Percentiles rank a stretch among this genome's conserved stretches.
These are phyloP conservation scores for Daldinia concentrica DNA, from an alignment of 495 filamentous ascomycete species.

Conservation along the genomic window DNA sequence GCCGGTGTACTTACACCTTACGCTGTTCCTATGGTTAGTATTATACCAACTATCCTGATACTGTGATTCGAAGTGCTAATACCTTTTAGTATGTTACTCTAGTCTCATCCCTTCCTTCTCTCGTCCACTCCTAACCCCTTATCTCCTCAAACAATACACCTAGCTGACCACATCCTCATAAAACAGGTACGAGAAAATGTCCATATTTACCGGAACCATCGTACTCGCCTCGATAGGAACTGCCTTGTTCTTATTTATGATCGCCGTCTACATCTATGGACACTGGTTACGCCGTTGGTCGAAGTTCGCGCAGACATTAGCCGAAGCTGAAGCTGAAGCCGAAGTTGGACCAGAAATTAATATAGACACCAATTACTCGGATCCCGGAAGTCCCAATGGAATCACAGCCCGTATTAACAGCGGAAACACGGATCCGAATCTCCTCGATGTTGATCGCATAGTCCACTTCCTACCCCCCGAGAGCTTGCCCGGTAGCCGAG, in stretches of 20 bases:
- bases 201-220: slow-evolving; percentile 66
- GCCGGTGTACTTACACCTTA: slow-evolving; percentile 72
- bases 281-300: slow-evolving; percentile 64
- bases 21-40: slow-evolving; percentile 63
- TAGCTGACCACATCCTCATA: not conserved
- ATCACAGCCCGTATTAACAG: not conserved
- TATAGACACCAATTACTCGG: too few relatives aligned
- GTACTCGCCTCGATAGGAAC: slow-evolving; percentile 66
- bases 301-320: slow-evolving; percentile 64
- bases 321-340: slow-evolving; percentile 5
- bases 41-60: too few relatives aligned
- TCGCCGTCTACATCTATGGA: slow-evolving; percentile 69
- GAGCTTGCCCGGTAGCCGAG: slow-evolving; percentile 20
- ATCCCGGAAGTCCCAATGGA: not conserved
- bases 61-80: not conserved
- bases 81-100: slow-evolving; percentile 15
- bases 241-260: slow-evolving; percentile 1
- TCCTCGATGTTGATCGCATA: slow-evolving; percentile 6
- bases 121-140: slow-evolving; percentile 59
- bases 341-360: not conserved
- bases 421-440: not conserved
- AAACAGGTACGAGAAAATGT: slow-evolving; percentile 50
- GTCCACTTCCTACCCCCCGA: slow-evolving; percentile 18
- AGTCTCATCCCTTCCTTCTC: slow-evolving; percentile 46
- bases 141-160: not conserved